Percentiles rank a stretch among this genome's conserved stretches.
These are phyloP conservation scores for Paraleonurus japonicus DNA, from an alignment of 257 asterid species.

Conservation along the genomic window DNA sequence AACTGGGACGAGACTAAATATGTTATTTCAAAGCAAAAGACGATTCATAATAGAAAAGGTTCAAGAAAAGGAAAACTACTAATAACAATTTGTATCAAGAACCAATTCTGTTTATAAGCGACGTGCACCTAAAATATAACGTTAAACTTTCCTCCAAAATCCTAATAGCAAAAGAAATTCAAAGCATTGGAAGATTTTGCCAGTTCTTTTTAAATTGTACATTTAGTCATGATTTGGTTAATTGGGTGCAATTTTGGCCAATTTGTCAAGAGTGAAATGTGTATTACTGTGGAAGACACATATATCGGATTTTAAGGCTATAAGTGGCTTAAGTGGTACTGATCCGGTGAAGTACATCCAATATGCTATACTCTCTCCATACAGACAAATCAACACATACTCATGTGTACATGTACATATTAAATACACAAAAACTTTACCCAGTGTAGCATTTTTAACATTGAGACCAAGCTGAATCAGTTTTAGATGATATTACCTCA, in stretches of 20 bases:
- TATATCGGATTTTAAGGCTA: not conserved
- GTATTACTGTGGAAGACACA: not conserved
- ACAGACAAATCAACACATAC: not conserved
- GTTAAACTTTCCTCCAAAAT: not conserved
- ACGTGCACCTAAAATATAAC: not conserved
- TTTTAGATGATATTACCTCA: not conserved
- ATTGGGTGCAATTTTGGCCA: not conserved
- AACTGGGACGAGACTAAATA: not conserved
- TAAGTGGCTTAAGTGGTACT: not conserved
- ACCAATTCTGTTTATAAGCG: not conserved
- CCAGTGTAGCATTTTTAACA: not conserved
- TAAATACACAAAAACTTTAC: not conserved
- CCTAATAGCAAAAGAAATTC: not conserved
- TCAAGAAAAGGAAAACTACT: not conserved
- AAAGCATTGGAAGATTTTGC: not conserved
- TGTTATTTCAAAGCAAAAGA: not conserved
- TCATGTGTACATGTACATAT: not conserved
- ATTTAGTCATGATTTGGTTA: not conserved
- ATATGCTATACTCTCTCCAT: not conserved
- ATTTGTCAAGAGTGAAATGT: not conserved
- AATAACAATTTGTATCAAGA: not conserved
- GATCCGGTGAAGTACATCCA: not conserved
- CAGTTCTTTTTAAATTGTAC: not conserved
- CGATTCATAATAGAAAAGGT: not conserved
- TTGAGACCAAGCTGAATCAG: not conserved